Base-by-base conservation (phyloP, 768 basidiomycete species). In the Scleroderma bovista region DNA sequence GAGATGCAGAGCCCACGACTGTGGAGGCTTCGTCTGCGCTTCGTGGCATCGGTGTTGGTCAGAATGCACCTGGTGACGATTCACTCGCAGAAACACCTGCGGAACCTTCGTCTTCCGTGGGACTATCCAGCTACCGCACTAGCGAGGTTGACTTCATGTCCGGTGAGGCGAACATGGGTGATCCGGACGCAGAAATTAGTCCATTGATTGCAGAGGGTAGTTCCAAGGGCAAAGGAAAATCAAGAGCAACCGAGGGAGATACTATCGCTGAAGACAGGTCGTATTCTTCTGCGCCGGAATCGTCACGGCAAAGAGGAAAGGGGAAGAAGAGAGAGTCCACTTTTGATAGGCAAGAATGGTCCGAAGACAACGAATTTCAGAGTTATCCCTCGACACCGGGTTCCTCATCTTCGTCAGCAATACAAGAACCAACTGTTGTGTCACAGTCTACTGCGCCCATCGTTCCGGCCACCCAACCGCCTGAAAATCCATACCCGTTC, bases 401-500 rank as follows among this genome's bases (percentile, higher is more conserved):
- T 33, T 24, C 20, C 9, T 24, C 43, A 19, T 50, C 52, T 20
- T n/a, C 45, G 20, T 12, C 31, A 1, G 11, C 52, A 3, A 50
- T 52, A 2, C 51, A 59, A 11, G 48, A 45, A 3, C 41, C 51
- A 3, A 20, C 51, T 3, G 44, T 24, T 6, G 44, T 42, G 16
- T 53, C 46, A 36, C 42, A 52, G 8, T 47, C 60, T 37, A 44
- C 51, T 26, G 56, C 46, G 17, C 34, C n/a, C n/a, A n/a, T 26
- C 19, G 41, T 26, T 50, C 16, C 33, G 45, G 24, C 33, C 51
- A n/a, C 43, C 44, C 52, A 40, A 36, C 29, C 15, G 49, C 26
- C 56, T 8, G 41, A 41, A 0, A 85, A 85, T 51, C 85, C 84
- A 2, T 86, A 78, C 62, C 83, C 82, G 0, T 77, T 75, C 58